Base-by-base conservation (phyloP, 139 green algal species). In the Closterium sp. region DNA sequence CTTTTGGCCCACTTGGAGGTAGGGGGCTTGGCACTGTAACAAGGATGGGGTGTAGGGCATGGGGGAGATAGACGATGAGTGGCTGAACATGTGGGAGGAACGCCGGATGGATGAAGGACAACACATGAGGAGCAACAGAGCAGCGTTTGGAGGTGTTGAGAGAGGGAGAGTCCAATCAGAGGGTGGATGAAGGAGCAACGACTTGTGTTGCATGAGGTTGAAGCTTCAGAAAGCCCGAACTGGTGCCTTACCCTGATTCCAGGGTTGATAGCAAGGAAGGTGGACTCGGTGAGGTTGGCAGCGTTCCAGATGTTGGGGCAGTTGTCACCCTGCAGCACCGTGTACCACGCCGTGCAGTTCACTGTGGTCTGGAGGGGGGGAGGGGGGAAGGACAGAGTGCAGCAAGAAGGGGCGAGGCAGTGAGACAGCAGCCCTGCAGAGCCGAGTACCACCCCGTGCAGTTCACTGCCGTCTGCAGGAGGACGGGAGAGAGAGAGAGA, bases 251-350 rank as follows among this genome's bases (percentile, higher is more conserved):
- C 89, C 22, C 89, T 27, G 34, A 88, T 31, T n/a, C 90, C 90
- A 1, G 90, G 90, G 90, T 93, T 93, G 86, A 93, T 70, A 7
- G 28, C 45, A 17, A 42, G 31, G 90, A 93, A 93, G 6, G 50
- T 34, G n/a, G 90, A 28, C 9, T 38, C 90, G 7, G 90, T 90
- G 31, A 93, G 45, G 29, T 91, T 93, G 85, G 90, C 90, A 6
- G 90, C 90, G 32, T 29, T 50, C 85, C 85, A 93, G 30, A 93
- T 85, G n/a, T 30, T 85, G 31, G 90, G 90, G 30, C 90, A 93
- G 62, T 79, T 79, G 62, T 79, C 62, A 6, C 62, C 62, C 62
- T 79, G 62, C 62, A 79, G 62, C 62, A 79, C 62, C 62, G 17
- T 13, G 62, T 79, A 79, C 62, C 62, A 79, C 10, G 62, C 62